A percentile compares a stretch with the other conserved stretches of the same genome.
These are phyloP conservation scores for Calocybe gangraenosa DNA, from an alignment of 768 basidiomycete species.

Conservation along the genomic window DNA sequence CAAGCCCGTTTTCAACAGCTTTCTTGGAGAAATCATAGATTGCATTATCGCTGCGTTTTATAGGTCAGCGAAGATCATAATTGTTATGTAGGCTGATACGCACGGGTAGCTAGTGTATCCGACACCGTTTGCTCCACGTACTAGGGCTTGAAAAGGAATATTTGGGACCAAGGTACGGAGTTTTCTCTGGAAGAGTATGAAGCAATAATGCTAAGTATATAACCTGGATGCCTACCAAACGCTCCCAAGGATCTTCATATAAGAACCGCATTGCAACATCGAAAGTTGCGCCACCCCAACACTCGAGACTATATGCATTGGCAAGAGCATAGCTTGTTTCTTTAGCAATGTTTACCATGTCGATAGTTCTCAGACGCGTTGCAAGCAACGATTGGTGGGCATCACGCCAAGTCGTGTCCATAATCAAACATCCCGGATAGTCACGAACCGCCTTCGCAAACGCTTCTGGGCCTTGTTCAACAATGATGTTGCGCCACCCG, in stretches of 20 bases:
- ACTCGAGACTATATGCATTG: slow-evolving; percentile 95
- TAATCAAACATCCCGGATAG: slow-evolving; percentile 92
- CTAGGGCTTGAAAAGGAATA: slow-evolving; percentile 96
- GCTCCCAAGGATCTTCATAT: slow-evolving; percentile 99
- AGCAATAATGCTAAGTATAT: neutral
- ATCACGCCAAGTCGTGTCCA: slow-evolving; percentile 99
- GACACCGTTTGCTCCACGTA: slow-evolving; percentile 98
- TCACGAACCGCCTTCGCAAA: slow-evolving; percentile 97
- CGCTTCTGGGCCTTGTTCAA: slow-evolving; percentile 95
- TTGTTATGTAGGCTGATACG: slow-evolving; percentile 22
- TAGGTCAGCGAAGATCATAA: neutral
- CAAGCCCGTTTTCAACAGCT: slow-evolving; percentile 98
- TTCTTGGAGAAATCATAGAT: slow-evolving; percentile 99
- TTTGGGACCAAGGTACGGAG: slow-evolving; percentile 96
- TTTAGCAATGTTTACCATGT: slow-evolving; percentile 98
- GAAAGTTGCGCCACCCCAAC: slow-evolving; percentile 99
- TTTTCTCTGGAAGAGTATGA: slow-evolving; percentile 53
- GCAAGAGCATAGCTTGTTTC: slow-evolving; percentile 94
- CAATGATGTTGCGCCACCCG: slow-evolving; percentile 99
- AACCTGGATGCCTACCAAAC: slow-evolving; percentile 56
- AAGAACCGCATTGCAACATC: slow-evolving; percentile 99
- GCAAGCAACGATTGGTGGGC: slow-evolving; percentile 98
- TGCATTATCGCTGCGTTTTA: slow-evolving; percentile 74
- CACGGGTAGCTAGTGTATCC: slow-evolving; percentile 98
- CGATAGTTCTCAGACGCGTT: slow-evolving; percentile 91